Evolutionary conservation across 495 filamentous ascomycete genomes (phyloP), one percentile per base, ranked within the genome.

Genomic region (Hapsidospora chrysogenum): DNA sequence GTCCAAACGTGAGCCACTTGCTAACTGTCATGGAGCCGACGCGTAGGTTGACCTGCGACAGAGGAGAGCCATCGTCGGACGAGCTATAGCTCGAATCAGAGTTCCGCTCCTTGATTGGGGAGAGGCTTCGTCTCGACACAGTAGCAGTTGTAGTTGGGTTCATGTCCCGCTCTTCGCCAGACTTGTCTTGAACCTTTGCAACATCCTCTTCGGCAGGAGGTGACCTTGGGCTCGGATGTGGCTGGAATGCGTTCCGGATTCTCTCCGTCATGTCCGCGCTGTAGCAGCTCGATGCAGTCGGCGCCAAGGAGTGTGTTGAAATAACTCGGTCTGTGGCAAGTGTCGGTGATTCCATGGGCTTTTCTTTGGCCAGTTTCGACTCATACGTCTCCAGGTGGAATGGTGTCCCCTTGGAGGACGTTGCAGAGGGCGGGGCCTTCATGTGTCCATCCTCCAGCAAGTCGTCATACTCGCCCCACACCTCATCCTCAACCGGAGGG

Each of bases 391-490:
- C 58, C 14, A 67, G 58, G 17, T 57, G 55, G 25, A 64, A 62
- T 17, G 66, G 61, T 15, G 46, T 49, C 0, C 57, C 61, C 6
- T 48, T 51, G 2, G 66, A 63, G 10, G 60, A 57, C 1, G 56
- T 57, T 15, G 73, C 67, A 0, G 72, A 72, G 11, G 72, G 60
- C 9, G 78, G 72, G 9, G 46, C 39, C 32, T 40, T 43, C 19
- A 52, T 39, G 2, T 42, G 46, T 17, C 60, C 56, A 30, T 84
- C 72, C 41, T 80, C 80, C 35, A 95, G 68, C 11, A 92, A 61
- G 47, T 96, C 89, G 50, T 95, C 77, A 42, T 89, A 96, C 52
- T 97, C 85, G 26, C 79, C 73, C 89, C 89, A 97, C 13, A 94
- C 67, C 47, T 96, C 89, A 45, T 96, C 89, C 43, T 85, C 78